Base-by-base conservation (phyloP, 192 early-diverging fungal species). In the Umbelopsis sp. region DNA sequence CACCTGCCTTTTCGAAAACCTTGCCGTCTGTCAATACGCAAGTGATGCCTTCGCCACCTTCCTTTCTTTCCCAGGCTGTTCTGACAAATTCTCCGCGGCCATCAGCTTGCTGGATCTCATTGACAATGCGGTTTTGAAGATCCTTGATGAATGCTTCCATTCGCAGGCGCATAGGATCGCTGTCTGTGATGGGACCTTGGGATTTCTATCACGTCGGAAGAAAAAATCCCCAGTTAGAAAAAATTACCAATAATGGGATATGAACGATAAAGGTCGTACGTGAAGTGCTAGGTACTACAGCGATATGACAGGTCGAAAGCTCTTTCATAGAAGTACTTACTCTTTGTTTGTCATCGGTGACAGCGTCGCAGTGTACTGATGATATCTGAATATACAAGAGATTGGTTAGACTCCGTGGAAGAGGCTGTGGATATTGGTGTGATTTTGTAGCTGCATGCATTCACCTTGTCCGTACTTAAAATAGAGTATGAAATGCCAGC, bases 1-100 rank as follows among this genome's bases (percentile, higher is more conserved):
- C 97, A n/a, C 96, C 97, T 12, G 96, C 97, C 88, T 99, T 97
- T 76, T 97, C 95, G 82, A 95, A 95, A 22, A 94, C 94, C 52
- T 91, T 91, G 68, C 96, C 96, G 51, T 94, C 92, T 74, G 96
- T 93, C 34, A 99, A 74, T 10, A 98, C 93, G 80, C 93, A 94
- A 22, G 96, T 95, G 56, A 94, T 89, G 25, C 97, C 97, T 49
- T 92, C 91, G 10, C 97, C 97, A 36, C 96, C 96, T 75, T 98
- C 95, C n/a, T 80, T 79, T 22, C 97, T 87, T 59, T 88, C 77
- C 97, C 97, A 99, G 24, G 78, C 59, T 78, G 96, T 95, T 25
- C 88, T 84, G 21, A 83, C 70, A 76, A 97, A 97, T 56, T 82
- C 80, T 24, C 71, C 71, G 45, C 84, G 77, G 41, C 85, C 80